Evolutionary conservation across 2,329 filamentous ascomycete species (phyloP), one percentile per base, ranked within the genome.

Genomic region (Taxawa tesnikishii): DNA sequence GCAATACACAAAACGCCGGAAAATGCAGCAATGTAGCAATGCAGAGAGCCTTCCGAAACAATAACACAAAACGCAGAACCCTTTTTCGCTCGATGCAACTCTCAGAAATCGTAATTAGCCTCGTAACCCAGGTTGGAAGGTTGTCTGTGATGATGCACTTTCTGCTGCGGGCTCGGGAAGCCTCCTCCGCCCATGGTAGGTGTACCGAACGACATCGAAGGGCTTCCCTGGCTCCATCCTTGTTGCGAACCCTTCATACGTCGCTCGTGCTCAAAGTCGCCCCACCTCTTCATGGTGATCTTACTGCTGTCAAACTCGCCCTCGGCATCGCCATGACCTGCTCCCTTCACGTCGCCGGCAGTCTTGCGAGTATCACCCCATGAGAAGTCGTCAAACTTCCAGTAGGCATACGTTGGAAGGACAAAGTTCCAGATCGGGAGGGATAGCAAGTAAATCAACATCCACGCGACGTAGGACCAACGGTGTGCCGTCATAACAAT

Each of bases 311-410:
- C 92, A 49, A 98, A 98, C 58, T 96, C 90, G 42, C 90, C 90
- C 58, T 94, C 84, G 41, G 79, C 79, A 50, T 88, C 87, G 15
- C 41, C 50, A 28, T 54, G 50, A 6, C 51, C 51, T 3, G 72
- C 82, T 62, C 88, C 90, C 66, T 88, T 87, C 63, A 81, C 83
- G 51, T 94, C 88, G 16, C 87, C 87, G 0, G 79, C 83, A 25
- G 88, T 94, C 73, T 96, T 93, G 40, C 90, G 76, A 34, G 90
- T 98, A 42, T 98, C 92, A 50, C 90, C 90, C 90, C 90, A 98
- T 36, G 83, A 93, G 67, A 98, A 98, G 64, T 98, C 90, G 55
- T 98, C 90, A 55, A 98, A 98, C 63, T 98, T 96, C 90, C 90
- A 98, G 67, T 88, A 98, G 3, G 90, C 81, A 54, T 98, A 98